Conservation (phyloP, 1,284 basidiomycete genomes). For the Boletus smithii region DNA sequence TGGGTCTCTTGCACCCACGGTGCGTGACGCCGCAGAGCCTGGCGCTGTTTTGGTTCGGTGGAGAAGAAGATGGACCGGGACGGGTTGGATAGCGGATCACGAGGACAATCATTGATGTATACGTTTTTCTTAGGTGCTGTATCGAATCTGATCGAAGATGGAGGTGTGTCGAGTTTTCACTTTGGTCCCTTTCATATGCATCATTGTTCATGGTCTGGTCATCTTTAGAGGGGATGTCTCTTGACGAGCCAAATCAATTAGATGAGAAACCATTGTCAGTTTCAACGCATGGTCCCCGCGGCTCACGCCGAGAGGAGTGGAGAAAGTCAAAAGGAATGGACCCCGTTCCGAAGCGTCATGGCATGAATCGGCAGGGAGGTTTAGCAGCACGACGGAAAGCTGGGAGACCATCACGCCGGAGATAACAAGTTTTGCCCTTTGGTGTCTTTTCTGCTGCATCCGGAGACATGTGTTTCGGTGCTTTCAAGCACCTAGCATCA, state of each 20-base stretch:
- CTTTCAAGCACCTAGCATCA: background rate
- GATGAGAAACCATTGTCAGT: constrained; percentile 40
- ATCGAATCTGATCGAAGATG: constrained; percentile 12
- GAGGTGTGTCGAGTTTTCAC: constrained; percentile 27
- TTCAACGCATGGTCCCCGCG: constrained; percentile 72
- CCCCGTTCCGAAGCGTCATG: constrained; percentile 45
- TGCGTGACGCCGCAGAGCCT: constrained; percentile 54
- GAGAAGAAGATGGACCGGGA: background rate
- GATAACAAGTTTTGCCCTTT: constrained; percentile 39
- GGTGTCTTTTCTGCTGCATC: no score
- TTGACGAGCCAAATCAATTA: constrained; percentile 39
- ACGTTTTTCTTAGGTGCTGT: constrained; percentile 16
- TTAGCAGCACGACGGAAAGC: constrained; percentile 58
- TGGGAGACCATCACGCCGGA: constrained; percentile 66
- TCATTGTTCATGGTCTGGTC: constrained; percentile 11
- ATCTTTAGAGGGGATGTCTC: constrained; percentile 51
- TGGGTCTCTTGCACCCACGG: constrained; percentile 45
- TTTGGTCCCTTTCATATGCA: background rate
- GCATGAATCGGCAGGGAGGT: constrained; percentile 66
- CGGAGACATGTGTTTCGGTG: no score
- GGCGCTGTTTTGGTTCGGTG: constrained; percentile 30
- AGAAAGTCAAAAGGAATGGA: constrained; percentile 67
- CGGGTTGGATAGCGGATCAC: background rate
- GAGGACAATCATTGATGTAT: constrained; percentile 18
- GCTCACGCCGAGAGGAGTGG: constrained; percentile 72